Percentiles rank a stretch among this genome's conserved stretches.
phyloP scores from a whole-genome alignment of 768 basidiomycete genomes.

The Crucibulum laeve region DNA sequence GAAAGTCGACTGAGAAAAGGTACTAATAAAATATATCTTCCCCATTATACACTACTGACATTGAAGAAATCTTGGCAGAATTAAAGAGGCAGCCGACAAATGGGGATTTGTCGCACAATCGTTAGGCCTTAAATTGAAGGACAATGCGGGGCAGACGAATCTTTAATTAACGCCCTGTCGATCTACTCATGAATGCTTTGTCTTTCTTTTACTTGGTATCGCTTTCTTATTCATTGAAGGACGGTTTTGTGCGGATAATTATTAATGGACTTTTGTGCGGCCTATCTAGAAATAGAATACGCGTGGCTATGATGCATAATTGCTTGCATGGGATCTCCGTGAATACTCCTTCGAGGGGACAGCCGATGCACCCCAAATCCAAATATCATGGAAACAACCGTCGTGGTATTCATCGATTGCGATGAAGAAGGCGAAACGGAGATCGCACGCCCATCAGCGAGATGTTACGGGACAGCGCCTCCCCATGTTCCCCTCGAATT shows the following conservation, averaged over 20 bases:
- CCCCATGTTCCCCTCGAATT: too few species aligned
- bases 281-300: too few species aligned
- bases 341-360: background rate
- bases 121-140: conserved; percentile 45
- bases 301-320: too few species aligned
- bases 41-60: background rate
- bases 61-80: conserved; percentile 32
- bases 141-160: conserved; percentile 13
- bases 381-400: background rate
- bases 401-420: background rate
- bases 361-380: background rate
- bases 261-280: too few species aligned
- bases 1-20: conserved; percentile 73
- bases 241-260: background rate
- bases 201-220: background rate
- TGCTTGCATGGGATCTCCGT: background rate
- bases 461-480: too few species aligned
- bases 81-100: conserved; percentile 73
- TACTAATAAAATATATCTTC: conserved; percentile 14
- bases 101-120: conserved; percentile 73
- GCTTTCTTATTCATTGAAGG: background rate
- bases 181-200: too few species aligned
- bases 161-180: conserved; percentile 7
- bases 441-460: background rate
- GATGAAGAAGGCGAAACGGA: background rate